Percentiles rank a stretch among this genome's conserved stretches.
These are phyloP conservation scores for Tuber umbilicatum DNA, from an alignment of 495 filamentous ascomycete species.

Conservation along the genomic window DNA sequence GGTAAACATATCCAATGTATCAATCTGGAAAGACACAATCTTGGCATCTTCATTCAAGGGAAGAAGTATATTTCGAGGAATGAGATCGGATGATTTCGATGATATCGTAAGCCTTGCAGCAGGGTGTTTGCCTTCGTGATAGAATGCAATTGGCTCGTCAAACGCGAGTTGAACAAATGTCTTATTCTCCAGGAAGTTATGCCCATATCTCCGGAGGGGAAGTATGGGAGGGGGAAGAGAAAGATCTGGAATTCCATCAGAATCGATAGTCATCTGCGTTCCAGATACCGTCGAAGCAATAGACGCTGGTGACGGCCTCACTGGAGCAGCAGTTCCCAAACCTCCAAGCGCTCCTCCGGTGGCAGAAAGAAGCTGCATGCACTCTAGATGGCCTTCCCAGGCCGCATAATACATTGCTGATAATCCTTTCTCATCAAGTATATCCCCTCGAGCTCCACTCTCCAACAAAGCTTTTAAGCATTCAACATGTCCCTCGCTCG, in stretches of 20 bases:
- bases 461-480: conserved; percentile 74
- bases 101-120: conserved; percentile 93
- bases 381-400: conserved; percentile 94
- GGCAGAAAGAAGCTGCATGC: conserved; percentile 77
- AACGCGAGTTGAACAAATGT: conserved; percentile 88
- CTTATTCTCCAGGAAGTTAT: conserved; percentile 97
- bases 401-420: conserved; percentile 97
- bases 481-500: conserved; percentile 88
- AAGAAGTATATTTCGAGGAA: conserved; percentile 88
- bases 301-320: conserved; percentile 47
- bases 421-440: conserved; percentile 82
- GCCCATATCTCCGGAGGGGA: conserved; percentile 84
- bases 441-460: conserved; percentile 63
- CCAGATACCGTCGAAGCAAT: conserved; percentile 35
- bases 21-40: conserved; percentile 88
- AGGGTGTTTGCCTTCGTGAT: conserved; percentile 90
- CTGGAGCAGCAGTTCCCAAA: conserved; percentile 37
- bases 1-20: conserved; percentile 82
- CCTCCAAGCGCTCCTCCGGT: conserved; percentile 43
- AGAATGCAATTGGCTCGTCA: conserved; percentile 73
- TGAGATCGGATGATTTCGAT: conserved; percentile 88
- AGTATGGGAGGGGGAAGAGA: conserved; percentile 93
- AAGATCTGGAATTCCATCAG: conserved; percentile 84
- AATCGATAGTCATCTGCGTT: conserved; percentile 57
- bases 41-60: conserved; percentile 94